A percentile compares a stretch with the other conserved stretches of the same genome.
phyloP scores from a whole-genome alignment of 768 basidiomycete genomes.

The Pleurotus citrinopileatus region DNA sequence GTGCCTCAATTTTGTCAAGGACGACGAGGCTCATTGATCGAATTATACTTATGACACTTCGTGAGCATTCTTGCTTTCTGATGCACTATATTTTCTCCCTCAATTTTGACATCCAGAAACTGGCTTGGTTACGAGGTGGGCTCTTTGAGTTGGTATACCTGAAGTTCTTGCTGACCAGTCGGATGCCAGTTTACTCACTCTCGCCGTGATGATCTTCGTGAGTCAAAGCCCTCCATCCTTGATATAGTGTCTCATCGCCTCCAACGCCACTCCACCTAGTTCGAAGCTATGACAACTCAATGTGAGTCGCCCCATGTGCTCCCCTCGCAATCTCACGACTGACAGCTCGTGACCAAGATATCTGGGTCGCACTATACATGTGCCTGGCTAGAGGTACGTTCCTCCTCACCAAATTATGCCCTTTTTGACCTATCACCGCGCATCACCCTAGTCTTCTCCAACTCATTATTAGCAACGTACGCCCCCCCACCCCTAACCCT shows the following conservation, averaged over 20 bases:
- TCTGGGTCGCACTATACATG: constrained; percentile 10
- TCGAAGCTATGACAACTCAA: not conserved
- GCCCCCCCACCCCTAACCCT: not conserved
- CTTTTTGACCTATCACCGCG: not conserved
- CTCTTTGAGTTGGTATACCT: no score
- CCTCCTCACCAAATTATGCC: not conserved
- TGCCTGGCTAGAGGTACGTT: constrained; percentile 2
- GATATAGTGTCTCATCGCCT: not conserved
- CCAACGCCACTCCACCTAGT: not conserved
- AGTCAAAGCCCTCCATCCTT: not conserved
- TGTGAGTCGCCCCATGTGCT: not conserved
- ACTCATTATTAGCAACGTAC: constrained; percentile 7
- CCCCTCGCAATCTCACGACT: not conserved
- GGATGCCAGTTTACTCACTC: not conserved
- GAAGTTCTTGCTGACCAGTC: not conserved
- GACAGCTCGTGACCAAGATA: not conserved
- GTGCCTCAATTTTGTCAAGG: not conserved
- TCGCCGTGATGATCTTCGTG: constrained; percentile 3
- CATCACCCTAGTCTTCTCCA: constrained; percentile 4
- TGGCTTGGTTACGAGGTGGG: constrained; percentile 2
- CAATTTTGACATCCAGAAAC: not conserved
- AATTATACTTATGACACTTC: constrained; percentile 7
- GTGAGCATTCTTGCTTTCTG: not conserved
- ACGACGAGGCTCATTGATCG: constrained; percentile 8
- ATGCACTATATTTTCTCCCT: not conserved